Conservation (phyloP, 75 land plant species). For the Picea glauca region DNA sequence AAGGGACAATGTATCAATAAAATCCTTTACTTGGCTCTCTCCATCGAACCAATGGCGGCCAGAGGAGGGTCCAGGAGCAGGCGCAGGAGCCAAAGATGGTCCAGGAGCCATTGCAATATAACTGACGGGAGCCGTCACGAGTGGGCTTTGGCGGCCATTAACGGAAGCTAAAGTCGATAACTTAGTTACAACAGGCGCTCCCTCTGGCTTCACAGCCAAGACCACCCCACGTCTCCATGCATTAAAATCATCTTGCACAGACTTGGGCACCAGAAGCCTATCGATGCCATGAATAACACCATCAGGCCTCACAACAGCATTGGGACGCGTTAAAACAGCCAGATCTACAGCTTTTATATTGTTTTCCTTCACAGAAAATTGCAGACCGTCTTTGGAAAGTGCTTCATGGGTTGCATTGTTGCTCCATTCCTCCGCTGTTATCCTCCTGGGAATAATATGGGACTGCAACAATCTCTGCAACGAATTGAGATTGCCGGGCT, state of each 20-base stretch:
- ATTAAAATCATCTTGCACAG: constrained; percentile 67
- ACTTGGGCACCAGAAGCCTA: constrained; percentile 62
- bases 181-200: constrained; percentile 41
- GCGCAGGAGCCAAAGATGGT: constrained; percentile 70
- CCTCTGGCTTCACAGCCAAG: constrained; percentile 54
- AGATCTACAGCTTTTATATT: constrained; percentile 17
- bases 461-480: constrained; percentile 34
- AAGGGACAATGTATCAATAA: constrained; percentile 69
- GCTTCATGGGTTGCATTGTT: constrained; percentile 13
- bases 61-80: constrained; percentile 78
- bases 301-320: constrained; percentile 62
- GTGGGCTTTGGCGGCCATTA: too few relatives aligned
- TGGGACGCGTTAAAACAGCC: constrained; percentile 44
- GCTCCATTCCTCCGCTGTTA: constrained; percentile 40
- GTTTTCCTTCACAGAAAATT: background rate
- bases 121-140: constrained; percentile 34
- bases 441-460: constrained; percentile 57
- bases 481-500: constrained; percentile 71
- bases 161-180: constrained; percentile 16
- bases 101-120: constrained; percentile 58
- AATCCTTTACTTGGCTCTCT: constrained; percentile 65
- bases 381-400: constrained; percentile 12
- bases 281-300: constrained; percentile 89
- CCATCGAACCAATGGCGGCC: constrained; percentile 56
- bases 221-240: constrained; percentile 30